Evolutionary conservation across 768 basidiomycete species (phyloP).

Genomic region (Amanita pseudoporphyria): DNA sequence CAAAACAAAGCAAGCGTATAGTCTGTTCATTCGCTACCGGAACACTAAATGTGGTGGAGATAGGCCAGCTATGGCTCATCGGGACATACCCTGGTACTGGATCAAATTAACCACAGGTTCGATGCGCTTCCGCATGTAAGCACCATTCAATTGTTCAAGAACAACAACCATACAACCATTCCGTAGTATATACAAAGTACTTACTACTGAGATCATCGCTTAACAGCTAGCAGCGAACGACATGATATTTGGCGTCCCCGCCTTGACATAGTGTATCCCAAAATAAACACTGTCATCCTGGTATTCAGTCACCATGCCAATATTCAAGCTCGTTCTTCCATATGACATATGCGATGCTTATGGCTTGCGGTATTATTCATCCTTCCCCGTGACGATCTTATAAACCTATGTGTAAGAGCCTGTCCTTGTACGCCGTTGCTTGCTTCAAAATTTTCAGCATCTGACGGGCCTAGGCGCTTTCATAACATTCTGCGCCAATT

Average conservation of each 20-base stretch:
- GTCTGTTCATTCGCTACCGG: conserved; percentile 2
- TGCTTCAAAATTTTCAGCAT: not conserved
- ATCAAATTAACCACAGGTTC: conserved; percentile 7
- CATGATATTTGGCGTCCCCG: no score
- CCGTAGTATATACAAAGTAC: no score
- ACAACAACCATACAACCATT: not conserved
- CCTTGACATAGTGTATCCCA: no score
- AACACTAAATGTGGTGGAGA: not conserved
- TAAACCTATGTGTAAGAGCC: not conserved
- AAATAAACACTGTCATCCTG: no score
- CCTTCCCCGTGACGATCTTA: not conserved
- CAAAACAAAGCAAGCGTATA: not conserved
- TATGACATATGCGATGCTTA: no score
- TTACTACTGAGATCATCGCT: no score
- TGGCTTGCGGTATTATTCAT: no score
- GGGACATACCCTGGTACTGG: conserved; percentile 2
- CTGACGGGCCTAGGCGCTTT: not conserved
- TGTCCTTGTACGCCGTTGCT: not conserved
- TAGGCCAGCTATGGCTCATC: not conserved
- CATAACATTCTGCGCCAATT: not conserved
- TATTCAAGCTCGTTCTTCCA: no score
- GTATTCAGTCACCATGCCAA: no score
- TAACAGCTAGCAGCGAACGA: no score
- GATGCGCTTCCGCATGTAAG: not conserved
- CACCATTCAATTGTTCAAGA: not conserved